Evolutionary conservation across 1,139 yeast genomes (phyloP), one percentile per base, ranked within the genome.

Genomic region (Magnusiomyces tetraspermus): DNA sequence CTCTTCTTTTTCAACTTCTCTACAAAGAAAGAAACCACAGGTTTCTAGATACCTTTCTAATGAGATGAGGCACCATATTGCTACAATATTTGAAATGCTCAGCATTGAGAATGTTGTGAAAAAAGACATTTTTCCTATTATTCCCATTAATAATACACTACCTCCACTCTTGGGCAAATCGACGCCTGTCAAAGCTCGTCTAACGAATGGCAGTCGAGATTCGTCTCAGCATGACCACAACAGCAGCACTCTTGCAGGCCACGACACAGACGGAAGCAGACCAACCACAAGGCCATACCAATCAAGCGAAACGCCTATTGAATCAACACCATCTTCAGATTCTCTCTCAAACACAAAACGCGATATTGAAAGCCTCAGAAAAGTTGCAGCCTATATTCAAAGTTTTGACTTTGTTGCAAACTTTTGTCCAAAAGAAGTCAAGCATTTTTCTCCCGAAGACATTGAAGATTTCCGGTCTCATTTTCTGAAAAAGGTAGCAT

Each of bases 71-170:
- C 13, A 19, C 3, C 22, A 13, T 19, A 38, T 38, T 38, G 42
- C 42, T 21, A 19, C 22, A 4, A 15, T 38, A 5, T 38, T 38
- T 38, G 42, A 38, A 38, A 38, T 38, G 42, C 24, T 38, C 24
- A 38, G 42, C 24, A 38, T 38, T 38, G 42, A 38, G n/a, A 38
- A 38, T 38, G 42, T 38, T 19, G 24, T 38, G 6, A 38, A 38
- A 38, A 38, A 38, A 21, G 42, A 38, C 15, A n/a, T 38, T 19
- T 38, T 38, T 24, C 42, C 42, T 19, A 19, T 38, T 19, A 19
- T 38, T 15, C 42, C 42, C n/a, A n/a, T n/a, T n/a, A n/a, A n/a
- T n/a, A n/a, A n/a, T n/a, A n/a, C n/a, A n/a, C n/a, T n/a, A n/a
- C n/a, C n/a, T n/a, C n/a, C n/a, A n/a, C n/a, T n/a, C n/a, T n/a